Base-by-base conservation (phyloP, 257 asterid genomes). In the Forsythia viridissima region DNA sequence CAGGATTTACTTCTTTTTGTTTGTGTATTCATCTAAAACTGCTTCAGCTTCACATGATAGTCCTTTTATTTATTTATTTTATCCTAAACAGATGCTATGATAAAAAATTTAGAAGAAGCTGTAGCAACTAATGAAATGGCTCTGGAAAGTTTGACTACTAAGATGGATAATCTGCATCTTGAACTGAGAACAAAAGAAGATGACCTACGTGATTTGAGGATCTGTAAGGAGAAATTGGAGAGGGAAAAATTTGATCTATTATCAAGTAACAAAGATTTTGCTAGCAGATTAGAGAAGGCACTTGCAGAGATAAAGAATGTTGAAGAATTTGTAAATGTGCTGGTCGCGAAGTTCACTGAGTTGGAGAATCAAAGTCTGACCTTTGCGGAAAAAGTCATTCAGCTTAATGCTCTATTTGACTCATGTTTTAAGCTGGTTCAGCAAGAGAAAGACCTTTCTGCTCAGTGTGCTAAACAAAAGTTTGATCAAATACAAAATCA, bases 311-410 rank as follows among this genome's bases (percentile, higher is more conserved):
- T 90, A 79, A 88, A 90, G 85, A 82, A 82, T 79, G 94, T 92
- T 41, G 89, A 91, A 82, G 91, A 87, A 74, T 87, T 91, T 89
- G 88, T 93, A 78, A 86, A 80, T 71, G 70, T 87, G 84, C 85
- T 96, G 86, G 81, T 93, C 73, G 77, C 70, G 82, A 92, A 86
- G 84, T 79, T 96, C 42, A 79, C 83, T 39, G 93, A 93, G 72
- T 80, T 96, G 89, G 97, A 96, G 80, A 85, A 84, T 78, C 97
- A 92, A 88, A 90, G 97, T 84, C 79, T 87, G 81, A 78, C 86
- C 76, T 89, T 89, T 70, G 88, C 88, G 4, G 89, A 93, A 57
- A 86, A 87, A 83, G 87, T 91, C 83, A 71, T 81, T 72, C 96
- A 89, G 87, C 91, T 93, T 75, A 89, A 82, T 87, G 83, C 79